phyloP scores from a whole-genome alignment of 495 filamentous ascomycete species.

The Penicillium chermesinum region DNA sequence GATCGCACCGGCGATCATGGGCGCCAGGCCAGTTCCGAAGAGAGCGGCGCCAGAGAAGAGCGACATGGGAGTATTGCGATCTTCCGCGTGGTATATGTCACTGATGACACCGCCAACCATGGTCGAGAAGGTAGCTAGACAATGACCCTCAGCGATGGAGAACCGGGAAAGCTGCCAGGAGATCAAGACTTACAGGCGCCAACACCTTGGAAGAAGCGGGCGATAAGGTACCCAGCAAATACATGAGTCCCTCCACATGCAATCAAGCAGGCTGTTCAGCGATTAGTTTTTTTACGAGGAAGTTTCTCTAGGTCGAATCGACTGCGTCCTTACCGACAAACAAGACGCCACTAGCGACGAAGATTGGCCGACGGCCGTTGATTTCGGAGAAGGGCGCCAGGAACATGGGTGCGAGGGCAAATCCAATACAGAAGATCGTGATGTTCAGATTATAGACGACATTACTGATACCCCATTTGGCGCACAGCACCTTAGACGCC shows the following conservation, averaged over 20 bases:
- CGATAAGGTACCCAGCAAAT: conserved; percentile 68
- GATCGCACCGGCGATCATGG: conserved; percentile 67
- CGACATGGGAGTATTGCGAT: conserved; percentile 86
- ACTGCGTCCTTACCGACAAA: conserved; percentile 45
- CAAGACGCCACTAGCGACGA: conserved; percentile 65
- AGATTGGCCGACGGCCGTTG: conserved; percentile 76
- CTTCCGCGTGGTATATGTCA: conserved; percentile 76
- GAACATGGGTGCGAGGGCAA: conserved; percentile 82
- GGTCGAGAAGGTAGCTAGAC: conserved; percentile 67
- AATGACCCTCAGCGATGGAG: not conserved
- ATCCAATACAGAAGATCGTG: conserved; percentile 77
- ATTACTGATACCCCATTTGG: conserved; percentile 56
- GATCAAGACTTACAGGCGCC: conserved; percentile 48
- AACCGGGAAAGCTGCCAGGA: not conserved
- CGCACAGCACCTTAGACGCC: conserved; percentile 55
- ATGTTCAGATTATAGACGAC: conserved; percentile 71
- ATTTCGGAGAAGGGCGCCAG: conserved; percentile 89
- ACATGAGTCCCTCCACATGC: conserved; percentile 70
- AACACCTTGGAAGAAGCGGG: conserved; percentile 70
- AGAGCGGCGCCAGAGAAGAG: conserved; percentile 72
- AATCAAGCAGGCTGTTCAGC: conserved; percentile 54
- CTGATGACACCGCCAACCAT: conserved; percentile 92
- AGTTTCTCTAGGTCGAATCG: conserved; percentile 5
- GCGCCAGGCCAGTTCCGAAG: conserved; percentile 76
- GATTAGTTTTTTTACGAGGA: too few species aligned